Evolutionary conservation across 1,284 basidiomycete genomes (phyloP), one percentile per base, ranked within the genome.

Genomic region (Puccinia polysora): DNA sequence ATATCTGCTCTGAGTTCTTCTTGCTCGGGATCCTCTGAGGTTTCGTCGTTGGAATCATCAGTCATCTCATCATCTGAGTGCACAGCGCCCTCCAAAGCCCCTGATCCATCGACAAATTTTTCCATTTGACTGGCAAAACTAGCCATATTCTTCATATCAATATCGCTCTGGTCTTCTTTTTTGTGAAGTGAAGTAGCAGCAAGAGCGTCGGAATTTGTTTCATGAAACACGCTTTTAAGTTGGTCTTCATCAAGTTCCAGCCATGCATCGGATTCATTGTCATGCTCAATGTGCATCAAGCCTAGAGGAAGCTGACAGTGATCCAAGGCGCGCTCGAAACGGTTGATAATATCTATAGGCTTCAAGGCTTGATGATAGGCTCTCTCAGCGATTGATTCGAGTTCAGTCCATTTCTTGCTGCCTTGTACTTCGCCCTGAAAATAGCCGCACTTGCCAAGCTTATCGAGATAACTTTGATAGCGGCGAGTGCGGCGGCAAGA

Each of bases 61-160:
- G 69, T 62, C 30, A 62, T 52, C 25, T 72, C 69, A 64, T 72
- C 69, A 56, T 72, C 69, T 40, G 69, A 72, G 64, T 72, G 69
- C 74, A 84, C 81, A 0, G 91, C 93, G 1, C 93, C 93, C 76
- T 91, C 87, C 4, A 95, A 74, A 75, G 89, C 88, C 4, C 93
- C 93, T 78, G 92, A 81, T 1, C 89, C 91, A 75, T 91, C 87
- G 1, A 97, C 86, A 78, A 97, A 97, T 34, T 84, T 83, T 77
- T 90, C 87, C 0, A 97, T 89, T 79, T 91, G 90, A 74, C 84
- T 82, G 10, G 93, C 91, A 60, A 97, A 83, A 74, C 85, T 84
- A 75, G 86, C 85, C 53, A 97, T 80, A 68, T 84, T 86, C 18
- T 83, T 79, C 1, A 90, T 88, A 77, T 91, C 88, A 68, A 85